These are phyloP conservation scores for Ustilago crameri DNA, from an alignment of 1,284 basidiomycete species.

Conservation along the genomic window DNA sequence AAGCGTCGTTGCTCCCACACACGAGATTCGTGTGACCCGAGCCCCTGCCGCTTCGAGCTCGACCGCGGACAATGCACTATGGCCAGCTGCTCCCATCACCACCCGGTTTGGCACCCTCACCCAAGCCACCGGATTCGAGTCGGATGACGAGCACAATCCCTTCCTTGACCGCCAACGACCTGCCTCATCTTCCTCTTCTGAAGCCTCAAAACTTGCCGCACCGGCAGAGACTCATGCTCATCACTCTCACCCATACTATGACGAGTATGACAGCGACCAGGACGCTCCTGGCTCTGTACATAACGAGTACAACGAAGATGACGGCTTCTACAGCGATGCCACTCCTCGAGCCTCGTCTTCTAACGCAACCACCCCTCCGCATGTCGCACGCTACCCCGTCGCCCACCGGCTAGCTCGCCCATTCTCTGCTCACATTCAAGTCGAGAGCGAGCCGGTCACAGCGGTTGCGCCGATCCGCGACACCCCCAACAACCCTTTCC, in stretches of 20 bases:
- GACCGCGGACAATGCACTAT: neutral
- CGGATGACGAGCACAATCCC: conserved; percentile 41
- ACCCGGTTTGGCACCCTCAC: conserved; percentile 22
- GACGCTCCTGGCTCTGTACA: conserved; percentile 36
- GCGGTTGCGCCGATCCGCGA: conserved; percentile 48
- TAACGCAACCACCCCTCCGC: conserved; percentile 11
- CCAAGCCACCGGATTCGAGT: conserved; percentile 21
- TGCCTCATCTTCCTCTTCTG: conserved; percentile 3
- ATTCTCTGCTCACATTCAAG: conserved; percentile 22
- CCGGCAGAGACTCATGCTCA: neutral
- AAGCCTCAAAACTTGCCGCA: conserved; percentile 1
- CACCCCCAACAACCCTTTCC: conserved; percentile 61
- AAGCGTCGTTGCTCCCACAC: neutral
- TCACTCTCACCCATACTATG: conserved; percentile 15
- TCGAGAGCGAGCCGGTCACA: conserved; percentile 23
- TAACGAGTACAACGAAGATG: conserved; percentile 2
- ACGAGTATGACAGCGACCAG: conserved; percentile 41
- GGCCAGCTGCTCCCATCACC: conserved; percentile 5
- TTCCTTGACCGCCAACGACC: conserved; percentile 23
- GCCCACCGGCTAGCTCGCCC: conserved; percentile 25
- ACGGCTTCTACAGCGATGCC: neutral
- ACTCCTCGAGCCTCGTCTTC: conserved; percentile 24
- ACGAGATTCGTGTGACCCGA: neutral
- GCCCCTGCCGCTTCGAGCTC: neutral
- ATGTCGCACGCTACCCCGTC: neutral